These are phyloP conservation scores for Leccinum incarnatum DNA, from an alignment of 768 basidiomycete species.

Conservation along the genomic window DNA sequence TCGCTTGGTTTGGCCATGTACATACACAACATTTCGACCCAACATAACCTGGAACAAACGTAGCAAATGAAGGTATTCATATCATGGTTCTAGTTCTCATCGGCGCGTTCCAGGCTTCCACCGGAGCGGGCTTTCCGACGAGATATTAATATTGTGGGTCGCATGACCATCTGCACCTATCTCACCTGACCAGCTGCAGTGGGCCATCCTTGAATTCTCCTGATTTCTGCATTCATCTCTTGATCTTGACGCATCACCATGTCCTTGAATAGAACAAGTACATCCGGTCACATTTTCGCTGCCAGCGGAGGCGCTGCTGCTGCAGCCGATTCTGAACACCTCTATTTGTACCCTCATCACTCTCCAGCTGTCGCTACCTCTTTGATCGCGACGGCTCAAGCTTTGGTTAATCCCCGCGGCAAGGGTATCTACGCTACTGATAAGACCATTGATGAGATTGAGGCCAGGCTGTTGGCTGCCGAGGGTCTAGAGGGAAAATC, in stretches of 20 bases:
- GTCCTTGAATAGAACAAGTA: neutral
- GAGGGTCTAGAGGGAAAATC: conserved; percentile 23
- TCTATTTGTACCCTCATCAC: conserved; percentile 40
- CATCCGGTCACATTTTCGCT: conserved; percentile 35
- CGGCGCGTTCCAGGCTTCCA: neutral
- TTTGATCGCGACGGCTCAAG: conserved; percentile 43
- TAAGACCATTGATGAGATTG: conserved; percentile 45
- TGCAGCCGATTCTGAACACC: conserved; percentile 7
- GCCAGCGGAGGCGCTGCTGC: conserved; percentile 4
- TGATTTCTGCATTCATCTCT: neutral
- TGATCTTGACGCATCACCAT: neutral
- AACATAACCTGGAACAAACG: neutral
- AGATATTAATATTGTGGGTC: neutral
- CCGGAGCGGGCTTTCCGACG: conserved; percentile 3
- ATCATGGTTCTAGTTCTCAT: neutral
- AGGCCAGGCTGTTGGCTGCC: conserved; percentile 37
- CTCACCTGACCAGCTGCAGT: neutral
- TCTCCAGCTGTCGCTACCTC: conserved; percentile 40
- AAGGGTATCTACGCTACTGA: conserved; percentile 56
- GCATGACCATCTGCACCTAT: neutral
- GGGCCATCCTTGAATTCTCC: neutral
- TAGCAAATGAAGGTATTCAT: neutral
- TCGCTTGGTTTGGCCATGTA: neutral
- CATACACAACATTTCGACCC: neutral
- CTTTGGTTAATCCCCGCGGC: conserved; percentile 45